Conservation (phyloP, 177 flowering plant genomes). For the Vitis hybrid region DNA sequence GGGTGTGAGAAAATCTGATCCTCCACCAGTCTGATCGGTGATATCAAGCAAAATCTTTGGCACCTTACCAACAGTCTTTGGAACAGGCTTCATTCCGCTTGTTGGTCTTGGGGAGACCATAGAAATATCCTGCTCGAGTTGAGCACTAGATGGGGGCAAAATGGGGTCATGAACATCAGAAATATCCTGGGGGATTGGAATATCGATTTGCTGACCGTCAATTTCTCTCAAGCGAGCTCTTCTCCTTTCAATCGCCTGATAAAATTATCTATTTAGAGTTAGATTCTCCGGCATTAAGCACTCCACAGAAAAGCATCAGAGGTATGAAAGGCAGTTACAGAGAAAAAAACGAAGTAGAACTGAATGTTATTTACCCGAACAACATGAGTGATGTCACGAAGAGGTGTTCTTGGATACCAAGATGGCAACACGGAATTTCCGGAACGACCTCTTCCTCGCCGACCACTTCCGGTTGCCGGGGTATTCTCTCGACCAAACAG, state of each 20-base stretch:
- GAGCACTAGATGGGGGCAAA: constrained; percentile 31
- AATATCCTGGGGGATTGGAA: constrained; percentile 25
- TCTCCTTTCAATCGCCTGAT: constrained; percentile 73
- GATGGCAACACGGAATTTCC: constrained; percentile 46
- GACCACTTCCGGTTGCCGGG: constrained; percentile 12
- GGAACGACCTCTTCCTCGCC: constrained; percentile 31
- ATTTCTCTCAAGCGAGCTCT: constrained; percentile 41
- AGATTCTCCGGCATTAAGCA: not conserved
- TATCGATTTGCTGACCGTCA: constrained; percentile 29
- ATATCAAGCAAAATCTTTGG: constrained; percentile 34
- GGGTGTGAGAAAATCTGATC: constrained; percentile 52
- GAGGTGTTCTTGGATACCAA: constrained; percentile 85
- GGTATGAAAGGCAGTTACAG: not conserved
- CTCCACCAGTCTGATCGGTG: constrained; percentile 26
- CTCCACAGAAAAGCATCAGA: not conserved
- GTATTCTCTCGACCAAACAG: constrained; percentile 27
- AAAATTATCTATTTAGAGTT: not conserved
- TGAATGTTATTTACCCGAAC: constrained; percentile 40
- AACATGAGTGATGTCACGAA: constrained; percentile 64
- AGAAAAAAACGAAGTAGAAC: not conserved
- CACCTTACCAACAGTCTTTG: constrained; percentile 28
- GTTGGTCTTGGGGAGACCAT: constrained; percentile 34
- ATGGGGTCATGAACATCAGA: constrained; percentile 14
- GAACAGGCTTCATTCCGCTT: constrained; percentile 10
- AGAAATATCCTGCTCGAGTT: constrained; percentile 32